These are phyloP conservation scores for Blastomyces silverae DNA, from an alignment of 2,329 filamentous ascomycete species.

Conservation along the genomic window DNA sequence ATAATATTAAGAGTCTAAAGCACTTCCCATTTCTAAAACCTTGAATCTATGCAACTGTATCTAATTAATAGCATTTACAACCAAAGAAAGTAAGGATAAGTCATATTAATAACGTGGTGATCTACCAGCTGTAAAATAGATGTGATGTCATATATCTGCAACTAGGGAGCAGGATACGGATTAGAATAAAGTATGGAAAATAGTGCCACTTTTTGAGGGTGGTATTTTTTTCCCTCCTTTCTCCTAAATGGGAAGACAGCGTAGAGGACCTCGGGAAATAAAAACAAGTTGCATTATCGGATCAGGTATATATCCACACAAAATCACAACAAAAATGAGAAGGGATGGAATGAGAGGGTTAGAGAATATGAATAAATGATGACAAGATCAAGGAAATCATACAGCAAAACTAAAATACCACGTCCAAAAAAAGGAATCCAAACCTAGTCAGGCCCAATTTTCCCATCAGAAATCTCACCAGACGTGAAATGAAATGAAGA, in stretches of 20 bases:
- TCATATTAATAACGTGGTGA: background rate
- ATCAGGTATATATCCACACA: background rate
- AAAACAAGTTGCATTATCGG: background rate
- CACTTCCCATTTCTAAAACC: background rate
- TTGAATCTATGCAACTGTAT: background rate
- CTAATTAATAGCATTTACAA: background rate
- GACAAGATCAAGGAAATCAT: background rate
- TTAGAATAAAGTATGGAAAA: background rate
- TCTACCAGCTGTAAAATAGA: background rate
- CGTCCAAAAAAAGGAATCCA: background rate
- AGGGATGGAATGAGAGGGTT: background rate
- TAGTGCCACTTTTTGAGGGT: background rate
- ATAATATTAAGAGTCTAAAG: no score
- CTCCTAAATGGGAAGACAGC: background rate
- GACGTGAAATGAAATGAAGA: background rate
- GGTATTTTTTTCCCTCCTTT: background rate
- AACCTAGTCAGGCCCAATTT: background rate
- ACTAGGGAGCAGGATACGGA: background rate
- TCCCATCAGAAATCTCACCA: background rate
- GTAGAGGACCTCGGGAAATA: background rate
- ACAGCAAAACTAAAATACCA: background rate
- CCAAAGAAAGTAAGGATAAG: background rate
- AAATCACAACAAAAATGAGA: background rate
- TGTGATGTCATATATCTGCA: background rate
- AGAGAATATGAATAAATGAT: background rate